These are phyloP conservation scores for Cryptococcus sp. DNA, from an alignment of 1,284 basidiomycete species.

Conservation along the genomic window DNA sequence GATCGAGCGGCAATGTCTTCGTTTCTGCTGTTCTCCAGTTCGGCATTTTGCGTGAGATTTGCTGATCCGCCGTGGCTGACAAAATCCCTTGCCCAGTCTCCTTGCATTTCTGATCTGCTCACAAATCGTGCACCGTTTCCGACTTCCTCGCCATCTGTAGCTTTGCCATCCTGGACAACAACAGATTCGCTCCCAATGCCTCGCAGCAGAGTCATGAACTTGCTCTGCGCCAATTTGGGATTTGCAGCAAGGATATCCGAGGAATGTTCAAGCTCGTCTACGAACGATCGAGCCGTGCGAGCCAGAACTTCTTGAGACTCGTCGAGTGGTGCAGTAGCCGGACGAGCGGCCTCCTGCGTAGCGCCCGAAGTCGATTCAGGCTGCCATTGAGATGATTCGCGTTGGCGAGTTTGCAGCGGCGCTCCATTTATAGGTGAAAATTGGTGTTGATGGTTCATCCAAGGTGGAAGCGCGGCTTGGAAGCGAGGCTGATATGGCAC, in stretches of 20 bases:
- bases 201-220: slow-evolving; percentile 84
- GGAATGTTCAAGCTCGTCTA: slow-evolving; percentile 66
- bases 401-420: too few relatives aligned
- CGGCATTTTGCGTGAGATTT: neutral
- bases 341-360: neutral
- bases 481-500: neutral
- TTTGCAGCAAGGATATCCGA: slow-evolving; percentile 58
- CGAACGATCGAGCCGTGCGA: slow-evolving; percentile 68
- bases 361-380: neutral
- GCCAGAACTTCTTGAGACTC: slow-evolving; percentile 68
- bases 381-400: too few relatives aligned
- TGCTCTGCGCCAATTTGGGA: slow-evolving; percentile 84
- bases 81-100: slow-evolving; percentile 24
- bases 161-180: slow-evolving; percentile 66
- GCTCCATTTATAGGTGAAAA: too few relatives aligned
- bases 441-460: too few relatives aligned
- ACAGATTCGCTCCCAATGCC: slow-evolving; percentile 79
- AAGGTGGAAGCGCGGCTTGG: neutral
- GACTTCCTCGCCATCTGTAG: slow-evolving; percentile 33
- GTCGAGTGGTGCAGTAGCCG: slow-evolving; percentile 22
- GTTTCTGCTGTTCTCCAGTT: too few relatives aligned
- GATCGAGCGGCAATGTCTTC: neutral
- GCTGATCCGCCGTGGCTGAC: neutral
- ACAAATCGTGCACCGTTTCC: slow-evolving; percentile 50
- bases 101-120: slow-evolving; percentile 20